Conservation (phyloP, 495 filamentous ascomycete species). For the Penicillium macrosclerotiorum region DNA sequence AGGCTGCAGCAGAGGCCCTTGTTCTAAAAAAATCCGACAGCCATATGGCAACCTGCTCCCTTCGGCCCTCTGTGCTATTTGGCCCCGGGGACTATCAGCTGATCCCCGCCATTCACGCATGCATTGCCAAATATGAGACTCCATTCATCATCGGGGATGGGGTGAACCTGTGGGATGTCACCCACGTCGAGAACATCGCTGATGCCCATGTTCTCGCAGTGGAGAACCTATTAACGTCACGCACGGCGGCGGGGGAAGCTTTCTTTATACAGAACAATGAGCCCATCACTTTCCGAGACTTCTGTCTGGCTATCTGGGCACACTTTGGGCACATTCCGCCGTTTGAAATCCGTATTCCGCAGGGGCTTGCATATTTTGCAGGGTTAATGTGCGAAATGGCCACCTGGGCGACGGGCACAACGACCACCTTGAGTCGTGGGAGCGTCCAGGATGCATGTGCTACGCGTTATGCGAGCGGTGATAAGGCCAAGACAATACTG, state of each 20-base stretch:
- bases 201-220: slow-evolving; percentile 63
- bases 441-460: slow-evolving; percentile 56
- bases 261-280: slow-evolving; percentile 67
- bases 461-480: slow-evolving; percentile 53
- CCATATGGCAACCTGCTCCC: slow-evolving; percentile 49
- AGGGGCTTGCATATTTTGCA: slow-evolving; percentile 44
- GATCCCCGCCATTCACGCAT: slow-evolving; percentile 52
- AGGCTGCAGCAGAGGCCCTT: slow-evolving; percentile 55
- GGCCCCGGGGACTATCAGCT: slow-evolving; percentile 56
- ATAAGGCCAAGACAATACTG: slow-evolving; percentile 54
- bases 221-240: slow-evolving; percentile 53
- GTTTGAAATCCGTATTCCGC: slow-evolving; percentile 52
- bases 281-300: slow-evolving; percentile 58
- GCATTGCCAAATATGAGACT: slow-evolving; percentile 55
- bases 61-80: slow-evolving; percentile 57
- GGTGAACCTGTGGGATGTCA: slow-evolving; percentile 60
- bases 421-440: slow-evolving; percentile 53
- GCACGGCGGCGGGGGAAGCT: slow-evolving; percentile 57
- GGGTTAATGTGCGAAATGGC: slow-evolving; percentile 49
- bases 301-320: slow-evolving; percentile 58
- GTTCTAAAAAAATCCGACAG: slow-evolving; percentile 49
- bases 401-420: slow-evolving; percentile 49
- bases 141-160: slow-evolving; percentile 57
- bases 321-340: slow-evolving; percentile 57
- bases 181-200: slow-evolving; percentile 59